phyloP scores from a whole-genome alignment of 2,329 filamentous ascomycete species.

The Fusarium pseudonygamai region DNA sequence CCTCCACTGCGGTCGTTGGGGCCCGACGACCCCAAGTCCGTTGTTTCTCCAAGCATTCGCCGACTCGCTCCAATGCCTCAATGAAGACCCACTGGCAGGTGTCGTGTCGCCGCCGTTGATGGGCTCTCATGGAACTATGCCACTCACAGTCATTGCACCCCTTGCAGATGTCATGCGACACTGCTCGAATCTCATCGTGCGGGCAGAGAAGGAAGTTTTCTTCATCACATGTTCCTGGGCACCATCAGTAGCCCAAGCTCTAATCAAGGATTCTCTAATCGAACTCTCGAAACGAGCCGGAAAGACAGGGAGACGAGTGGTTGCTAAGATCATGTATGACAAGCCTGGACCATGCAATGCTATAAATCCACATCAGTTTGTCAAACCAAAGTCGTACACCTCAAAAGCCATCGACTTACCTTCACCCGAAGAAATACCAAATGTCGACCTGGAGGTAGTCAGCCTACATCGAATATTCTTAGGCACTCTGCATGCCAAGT shows the following conservation, averaged over 20 bases:
- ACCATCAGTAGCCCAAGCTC: constrained; percentile 70
- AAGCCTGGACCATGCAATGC: constrained; percentile 72
- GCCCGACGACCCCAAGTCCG: constrained; percentile 67
- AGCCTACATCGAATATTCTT: constrained; percentile 76
- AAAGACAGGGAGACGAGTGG: constrained; percentile 62
- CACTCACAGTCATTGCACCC: constrained; percentile 70
- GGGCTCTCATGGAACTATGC: constrained; percentile 68
- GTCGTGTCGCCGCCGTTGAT: constrained; percentile 63
- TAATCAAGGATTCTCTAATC: constrained; percentile 73
- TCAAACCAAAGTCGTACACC: constrained; percentile 67
- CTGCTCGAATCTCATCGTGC: constrained; percentile 78
- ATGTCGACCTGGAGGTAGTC: constrained; percentile 76
- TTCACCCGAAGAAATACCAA: constrained; percentile 70
- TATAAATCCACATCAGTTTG: constrained; percentile 70
- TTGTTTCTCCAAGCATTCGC: constrained; percentile 76
- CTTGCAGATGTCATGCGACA: constrained; percentile 74
- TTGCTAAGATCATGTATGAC: constrained; percentile 82
- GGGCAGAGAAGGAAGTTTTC: constrained; percentile 77
- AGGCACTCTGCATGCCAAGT: constrained; percentile 82
- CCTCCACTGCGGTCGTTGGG: constrained; percentile 73
- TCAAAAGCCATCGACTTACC: constrained; percentile 69
- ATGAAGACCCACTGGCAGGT: constrained; percentile 60
- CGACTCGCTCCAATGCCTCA: constrained; percentile 67
- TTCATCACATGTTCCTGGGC: constrained; percentile 82
- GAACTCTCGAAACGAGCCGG: constrained; percentile 75